Percentiles rank a stretch among this genome's conserved stretches.
Evolutionary conservation across 2,329 filamentous ascomycete species (phyloP).

Genomic region (Pseudocercospora macadamiae): DNA sequence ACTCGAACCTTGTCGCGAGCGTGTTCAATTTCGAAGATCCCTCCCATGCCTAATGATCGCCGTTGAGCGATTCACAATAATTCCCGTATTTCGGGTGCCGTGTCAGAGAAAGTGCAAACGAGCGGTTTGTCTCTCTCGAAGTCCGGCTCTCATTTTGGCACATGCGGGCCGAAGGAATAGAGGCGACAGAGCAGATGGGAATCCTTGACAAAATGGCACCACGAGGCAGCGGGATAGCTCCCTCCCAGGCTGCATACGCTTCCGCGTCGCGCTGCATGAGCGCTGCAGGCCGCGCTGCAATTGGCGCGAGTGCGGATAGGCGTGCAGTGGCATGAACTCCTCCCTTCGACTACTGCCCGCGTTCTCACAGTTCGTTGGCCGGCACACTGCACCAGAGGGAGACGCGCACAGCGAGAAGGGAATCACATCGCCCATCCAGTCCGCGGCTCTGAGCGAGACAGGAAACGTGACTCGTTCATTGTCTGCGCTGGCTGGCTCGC

Average conservation of each 20-base stretch:
- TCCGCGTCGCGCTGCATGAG: not conserved
- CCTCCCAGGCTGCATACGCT: slow-evolving; percentile 1
- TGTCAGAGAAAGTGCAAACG: not conserved
- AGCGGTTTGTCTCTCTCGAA: not conserved
- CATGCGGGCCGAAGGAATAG: slow-evolving; percentile 11
- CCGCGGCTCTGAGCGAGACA: not conserved
- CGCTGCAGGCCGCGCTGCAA: slow-evolving; percentile 5
- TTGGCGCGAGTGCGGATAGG: not conserved
- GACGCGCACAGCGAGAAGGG: not conserved
- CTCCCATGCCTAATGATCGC: not conserved
- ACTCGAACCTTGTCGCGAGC: slow-evolving; percentile 1
- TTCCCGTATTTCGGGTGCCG: not conserved
- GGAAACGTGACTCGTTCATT: too few species aligned
- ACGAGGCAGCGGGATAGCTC: slow-evolving; percentile 7
- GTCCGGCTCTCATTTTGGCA: slow-evolving; percentile 12
- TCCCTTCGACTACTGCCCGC: not conserved
- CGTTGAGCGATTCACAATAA: not conserved
- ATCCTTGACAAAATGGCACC: not conserved
- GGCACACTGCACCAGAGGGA: not conserved
- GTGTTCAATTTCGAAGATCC: not conserved
- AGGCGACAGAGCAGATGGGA: not conserved
- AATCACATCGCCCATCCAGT: too few species aligned
- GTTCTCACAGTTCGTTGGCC: too few species aligned
- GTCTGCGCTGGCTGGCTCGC: too few species aligned
- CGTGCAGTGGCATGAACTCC: slow-evolving; percentile 13